These are phyloP conservation scores for Debaryomycetaceae sp. DNA, from an alignment of 1,139 yeast genomes.

Conservation along the genomic window DNA sequence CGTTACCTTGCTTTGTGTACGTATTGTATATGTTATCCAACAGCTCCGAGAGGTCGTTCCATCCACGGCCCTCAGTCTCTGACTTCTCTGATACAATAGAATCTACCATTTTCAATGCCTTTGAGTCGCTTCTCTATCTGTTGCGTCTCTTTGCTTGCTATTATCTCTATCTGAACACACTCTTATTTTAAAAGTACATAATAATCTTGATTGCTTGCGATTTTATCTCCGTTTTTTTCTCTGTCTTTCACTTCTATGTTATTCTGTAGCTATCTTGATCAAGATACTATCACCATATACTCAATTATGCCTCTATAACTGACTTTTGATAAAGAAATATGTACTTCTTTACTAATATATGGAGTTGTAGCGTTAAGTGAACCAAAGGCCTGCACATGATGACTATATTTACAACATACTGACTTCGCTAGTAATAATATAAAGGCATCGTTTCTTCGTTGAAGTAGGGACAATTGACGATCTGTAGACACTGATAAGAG, in stretches of 20 bases:
- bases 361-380: neutral
- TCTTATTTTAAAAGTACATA: neutral
- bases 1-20: conserved; percentile 17
- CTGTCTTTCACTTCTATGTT: too few species aligned
- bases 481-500: neutral
- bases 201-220: neutral
- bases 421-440: neutral
- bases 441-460: too few species aligned
- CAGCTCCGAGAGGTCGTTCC: conserved; percentile 26
- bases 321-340: too few species aligned
- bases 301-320: too few species aligned
- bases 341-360: neutral
- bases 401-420: neutral
- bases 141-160: neutral
- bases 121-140: conserved; percentile 4
- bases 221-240: too few species aligned
- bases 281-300: too few species aligned
- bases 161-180: neutral
- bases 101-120: neutral
- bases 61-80: neutral
- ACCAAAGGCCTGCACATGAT: neutral
- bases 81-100: neutral
- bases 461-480: too few species aligned
- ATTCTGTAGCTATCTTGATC: too few species aligned
- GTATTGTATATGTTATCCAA: conserved; percentile 34